These are phyloP conservation scores for Hebeloma cylindrosporum DNA, from an alignment of 768 basidiomycete genomes.

Conservation along the genomic window DNA sequence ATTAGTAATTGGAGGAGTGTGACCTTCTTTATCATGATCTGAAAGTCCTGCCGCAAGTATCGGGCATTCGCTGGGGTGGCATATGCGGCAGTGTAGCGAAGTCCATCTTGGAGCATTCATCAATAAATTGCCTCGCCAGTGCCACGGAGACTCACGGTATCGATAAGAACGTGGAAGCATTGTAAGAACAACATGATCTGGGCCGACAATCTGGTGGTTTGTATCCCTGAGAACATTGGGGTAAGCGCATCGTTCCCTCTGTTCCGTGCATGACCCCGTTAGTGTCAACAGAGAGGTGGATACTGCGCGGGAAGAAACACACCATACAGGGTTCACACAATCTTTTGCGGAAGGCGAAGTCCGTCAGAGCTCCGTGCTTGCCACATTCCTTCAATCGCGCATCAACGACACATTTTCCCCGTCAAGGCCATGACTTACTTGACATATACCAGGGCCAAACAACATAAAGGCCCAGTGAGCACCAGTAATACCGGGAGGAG, in stretches of 20 bases:
- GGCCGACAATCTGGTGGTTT: not conserved
- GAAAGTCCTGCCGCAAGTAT: constrained; percentile 18
- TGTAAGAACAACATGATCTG: constrained; percentile 14
- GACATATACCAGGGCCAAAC: constrained; percentile 24
- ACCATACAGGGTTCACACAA: constrained; percentile 24
- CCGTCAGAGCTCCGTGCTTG: constrained; percentile 22
- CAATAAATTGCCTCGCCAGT: not conserved
- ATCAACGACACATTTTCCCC: not conserved
- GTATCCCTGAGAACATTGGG: constrained; percentile 7
- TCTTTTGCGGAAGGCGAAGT: constrained; percentile 22
- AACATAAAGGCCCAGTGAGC: constrained; percentile 23
- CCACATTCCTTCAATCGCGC: constrained; percentile 17
- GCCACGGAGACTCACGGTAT: constrained; percentile 17
- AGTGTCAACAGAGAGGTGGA: not conserved
- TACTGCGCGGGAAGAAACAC: not conserved
- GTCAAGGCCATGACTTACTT: constrained; percentile 11
- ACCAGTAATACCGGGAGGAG: constrained; percentile 15
- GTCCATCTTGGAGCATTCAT: constrained; percentile 12
- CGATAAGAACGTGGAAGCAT: constrained; percentile 21
- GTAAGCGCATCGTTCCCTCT: constrained; percentile 11
- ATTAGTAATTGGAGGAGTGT: constrained; percentile 18
- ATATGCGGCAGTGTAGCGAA: constrained; percentile 19
- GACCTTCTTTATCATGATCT: constrained; percentile 21
- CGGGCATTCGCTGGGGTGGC: constrained; percentile 14
- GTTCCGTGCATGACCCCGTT: not conserved